Evolutionary conservation across 2,329 filamentous ascomycete genomes (phyloP).

Genomic region (Oidium heveae): DNA sequence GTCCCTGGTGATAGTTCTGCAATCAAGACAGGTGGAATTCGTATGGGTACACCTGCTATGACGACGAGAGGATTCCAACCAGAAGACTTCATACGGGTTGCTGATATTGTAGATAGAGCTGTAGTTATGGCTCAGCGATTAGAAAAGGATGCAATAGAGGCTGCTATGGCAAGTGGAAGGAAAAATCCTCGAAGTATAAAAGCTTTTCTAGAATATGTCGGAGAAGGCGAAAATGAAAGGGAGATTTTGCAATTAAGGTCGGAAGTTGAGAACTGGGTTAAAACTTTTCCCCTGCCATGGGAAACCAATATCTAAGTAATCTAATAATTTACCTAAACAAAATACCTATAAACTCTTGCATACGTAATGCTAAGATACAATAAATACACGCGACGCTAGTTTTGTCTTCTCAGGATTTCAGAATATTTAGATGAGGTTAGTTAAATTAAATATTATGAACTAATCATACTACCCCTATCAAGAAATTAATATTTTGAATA

Average conservation of each 20-base stretch:
- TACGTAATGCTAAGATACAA: no score
- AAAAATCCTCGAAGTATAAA: slow-evolving; percentile 40
- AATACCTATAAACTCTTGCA: no score
- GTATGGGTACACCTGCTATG: slow-evolving; percentile 95
- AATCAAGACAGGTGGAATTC: slow-evolving; percentile 78
- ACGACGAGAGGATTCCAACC: slow-evolving; percentile 82
- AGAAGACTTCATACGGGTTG: slow-evolving; percentile 78
- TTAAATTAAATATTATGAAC: no score
- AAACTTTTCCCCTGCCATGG: slow-evolving; percentile 50
- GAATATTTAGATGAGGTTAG: no score
- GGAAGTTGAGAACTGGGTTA: slow-evolving; percentile 58
- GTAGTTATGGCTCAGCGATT: slow-evolving; percentile 46
- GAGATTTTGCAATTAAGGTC: slow-evolving; percentile 49
- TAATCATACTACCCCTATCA: no score
- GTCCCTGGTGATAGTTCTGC: slow-evolving; percentile 95
- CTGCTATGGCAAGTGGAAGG: slow-evolving; percentile 39
- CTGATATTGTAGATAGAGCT: slow-evolving; percentile 65
- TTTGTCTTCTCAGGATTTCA: no score
- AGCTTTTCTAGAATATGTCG: slow-evolving; percentile 41
- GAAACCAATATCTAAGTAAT: slow-evolving; percentile 11
- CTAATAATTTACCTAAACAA: not conserved
- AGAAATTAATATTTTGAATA: no score
- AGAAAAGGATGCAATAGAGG: slow-evolving; percentile 44
- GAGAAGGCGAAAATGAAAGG: slow-evolving; percentile 37
- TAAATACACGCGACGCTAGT: no score